Evolutionary conservation across 345 rosid species (phyloP).

Genomic region (Salix dunnii): DNA sequence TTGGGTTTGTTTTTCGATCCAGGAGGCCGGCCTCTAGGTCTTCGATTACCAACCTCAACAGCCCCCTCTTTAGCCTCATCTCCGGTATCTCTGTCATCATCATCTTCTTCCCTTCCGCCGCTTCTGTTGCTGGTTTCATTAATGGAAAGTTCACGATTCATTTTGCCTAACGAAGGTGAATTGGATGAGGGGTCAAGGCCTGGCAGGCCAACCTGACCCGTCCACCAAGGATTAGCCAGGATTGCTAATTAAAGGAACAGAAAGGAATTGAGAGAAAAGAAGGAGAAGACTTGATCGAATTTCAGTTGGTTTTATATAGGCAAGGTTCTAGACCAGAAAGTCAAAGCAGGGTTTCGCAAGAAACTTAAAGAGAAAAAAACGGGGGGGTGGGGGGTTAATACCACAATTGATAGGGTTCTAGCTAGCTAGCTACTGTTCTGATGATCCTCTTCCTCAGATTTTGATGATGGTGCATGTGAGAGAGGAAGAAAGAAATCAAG

Average conservation of each 20-base stretch:
- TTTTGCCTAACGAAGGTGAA: conserved; percentile 45
- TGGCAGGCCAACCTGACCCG: conserved; percentile 50
- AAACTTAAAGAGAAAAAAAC: background rate
- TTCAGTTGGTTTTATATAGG: background rate
- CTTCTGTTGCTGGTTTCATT: conserved; percentile 25
- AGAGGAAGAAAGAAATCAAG: conserved; percentile 6
- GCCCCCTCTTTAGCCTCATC: conserved; percentile 73
- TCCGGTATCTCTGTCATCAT: conserved; percentile 39
- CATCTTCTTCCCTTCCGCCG: conserved; percentile 37
- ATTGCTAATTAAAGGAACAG: conserved; percentile 2
- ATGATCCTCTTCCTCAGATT: background rate
- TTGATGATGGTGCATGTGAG: conserved; percentile 10
- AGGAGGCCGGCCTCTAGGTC: conserved; percentile 80
- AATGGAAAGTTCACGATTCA: conserved; percentile 44
- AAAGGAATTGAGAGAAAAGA: background rate
- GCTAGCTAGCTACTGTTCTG: background rate
- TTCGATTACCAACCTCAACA: conserved; percentile 56
- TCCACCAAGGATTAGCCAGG: conserved; percentile 85
- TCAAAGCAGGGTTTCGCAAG: conserved; percentile 21
- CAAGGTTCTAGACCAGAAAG: conserved; percentile 27
- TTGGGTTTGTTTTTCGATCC: conserved; percentile 82
- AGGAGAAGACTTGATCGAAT: background rate
- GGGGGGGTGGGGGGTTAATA: background rate
- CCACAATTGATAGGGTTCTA: conserved; percentile 14
- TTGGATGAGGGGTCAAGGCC: conserved; percentile 51